Evolutionary conservation across 1,284 basidiomycete genomes (phyloP).

Genomic region (Cryptococcus hybrid): DNA sequence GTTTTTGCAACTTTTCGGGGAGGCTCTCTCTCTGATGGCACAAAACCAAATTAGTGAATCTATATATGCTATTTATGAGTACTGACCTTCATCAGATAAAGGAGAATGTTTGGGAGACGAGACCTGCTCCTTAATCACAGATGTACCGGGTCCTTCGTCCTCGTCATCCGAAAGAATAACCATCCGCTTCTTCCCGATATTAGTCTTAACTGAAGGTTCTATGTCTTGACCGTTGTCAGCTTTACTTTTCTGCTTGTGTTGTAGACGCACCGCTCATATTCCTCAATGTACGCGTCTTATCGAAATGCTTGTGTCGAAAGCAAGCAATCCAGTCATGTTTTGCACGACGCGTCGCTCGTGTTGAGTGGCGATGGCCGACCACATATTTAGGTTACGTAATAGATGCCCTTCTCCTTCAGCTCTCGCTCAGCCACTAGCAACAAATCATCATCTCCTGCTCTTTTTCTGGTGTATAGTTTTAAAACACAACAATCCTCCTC

Average conservation of each 20-base stretch:
- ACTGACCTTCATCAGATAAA: background rate
- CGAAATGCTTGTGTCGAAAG: too few relatives aligned
- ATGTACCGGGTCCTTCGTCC: constrained; percentile 33
- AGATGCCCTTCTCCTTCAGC: background rate
- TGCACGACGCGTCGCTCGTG: too few relatives aligned
- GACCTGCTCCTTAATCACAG: background rate
- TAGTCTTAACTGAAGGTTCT: background rate
- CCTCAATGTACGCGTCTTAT: too few relatives aligned
- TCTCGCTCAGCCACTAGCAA: too few relatives aligned
- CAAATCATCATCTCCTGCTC: too few relatives aligned
- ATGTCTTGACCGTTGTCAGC: too few relatives aligned
- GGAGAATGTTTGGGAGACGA: constrained; percentile 6
- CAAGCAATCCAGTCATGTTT: too few relatives aligned
- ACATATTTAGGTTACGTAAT: background rate
- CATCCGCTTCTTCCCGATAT: constrained; percentile 55
- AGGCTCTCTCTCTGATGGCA: constrained; percentile 22
- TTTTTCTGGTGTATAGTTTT: background rate
- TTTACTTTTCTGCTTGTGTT: too few relatives aligned
- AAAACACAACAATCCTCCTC: background rate
- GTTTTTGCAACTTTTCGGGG: constrained; percentile 38
- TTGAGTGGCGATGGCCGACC: background rate
- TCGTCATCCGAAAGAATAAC: constrained; percentile 68
- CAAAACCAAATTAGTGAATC: background rate
- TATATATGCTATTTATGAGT: background rate
- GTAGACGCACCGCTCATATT: too few relatives aligned